A percentile compares a stretch with the other conserved stretches of the same genome.
phyloP scores from a whole-genome alignment of 2,329 filamentous ascomycete species.

The Berkeleyomyces basicola region DNA sequence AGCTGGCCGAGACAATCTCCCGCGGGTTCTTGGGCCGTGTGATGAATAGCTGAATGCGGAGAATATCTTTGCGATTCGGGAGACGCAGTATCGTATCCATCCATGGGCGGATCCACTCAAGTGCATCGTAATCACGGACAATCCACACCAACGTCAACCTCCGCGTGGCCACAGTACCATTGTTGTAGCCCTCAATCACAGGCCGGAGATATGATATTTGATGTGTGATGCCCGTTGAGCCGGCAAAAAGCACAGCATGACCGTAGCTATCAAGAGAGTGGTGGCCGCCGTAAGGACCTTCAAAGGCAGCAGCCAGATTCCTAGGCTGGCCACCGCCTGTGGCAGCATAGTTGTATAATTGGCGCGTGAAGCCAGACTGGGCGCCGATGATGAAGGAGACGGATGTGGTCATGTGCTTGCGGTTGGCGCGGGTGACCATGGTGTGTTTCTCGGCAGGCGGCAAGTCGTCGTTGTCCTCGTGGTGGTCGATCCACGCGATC shows the following conservation, averaged over 20 bases:
- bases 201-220: conserved; percentile 78
- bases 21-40: conserved; percentile 73
- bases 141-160: conserved; percentile 81
- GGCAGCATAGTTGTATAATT: conserved; percentile 55
- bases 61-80: conserved; percentile 62
- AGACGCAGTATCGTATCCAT: conserved; percentile 59
- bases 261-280: conserved; percentile 85
- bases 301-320: conserved; percentile 55
- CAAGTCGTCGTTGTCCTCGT: conserved; percentile 24
- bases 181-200: conserved; percentile 50
- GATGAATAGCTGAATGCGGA: conserved; percentile 79
- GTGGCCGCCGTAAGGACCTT: conserved; percentile 77
- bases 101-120: conserved; percentile 89
- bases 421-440: conserved; percentile 23
- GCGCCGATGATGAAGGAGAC: conserved; percentile 77
- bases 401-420: conserved; percentile 30
- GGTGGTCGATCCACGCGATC: conserved; percentile 54
- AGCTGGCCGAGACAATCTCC: conserved; percentile 59
- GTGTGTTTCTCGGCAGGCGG: conserved; percentile 27
- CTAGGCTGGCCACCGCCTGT: conserved; percentile 35
- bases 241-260: conserved; percentile 77
- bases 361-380: conserved; percentile 74
- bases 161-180: conserved; percentile 61
- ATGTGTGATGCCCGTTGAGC: conserved; percentile 88
- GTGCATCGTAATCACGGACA: conserved; percentile 70